phyloP scores from a whole-genome alignment of 208 protist species.

The Kentomonas sorsogonicus region DNA sequence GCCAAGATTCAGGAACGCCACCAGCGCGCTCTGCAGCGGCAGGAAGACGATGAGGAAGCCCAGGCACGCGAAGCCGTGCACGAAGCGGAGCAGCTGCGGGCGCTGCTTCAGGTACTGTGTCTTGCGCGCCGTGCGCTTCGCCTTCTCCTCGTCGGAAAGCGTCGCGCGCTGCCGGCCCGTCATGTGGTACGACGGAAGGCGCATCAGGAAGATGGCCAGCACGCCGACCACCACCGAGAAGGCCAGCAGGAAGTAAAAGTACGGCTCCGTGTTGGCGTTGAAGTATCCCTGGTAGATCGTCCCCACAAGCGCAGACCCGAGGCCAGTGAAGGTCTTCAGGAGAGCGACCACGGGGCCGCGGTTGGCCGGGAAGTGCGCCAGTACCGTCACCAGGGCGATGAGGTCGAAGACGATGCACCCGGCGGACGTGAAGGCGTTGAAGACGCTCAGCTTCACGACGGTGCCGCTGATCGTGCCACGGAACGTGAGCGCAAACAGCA shows the following conservation, averaged over 20 bases:
- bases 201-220: constrained; percentile 25
- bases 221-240: constrained; percentile 15
- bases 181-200: constrained; percentile 53
- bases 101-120: constrained; percentile 52
- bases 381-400: constrained; percentile 26
- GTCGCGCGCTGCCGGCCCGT: constrained; percentile 26
- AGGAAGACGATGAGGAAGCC: constrained; percentile 49
- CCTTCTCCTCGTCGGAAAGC: constrained; percentile 30
- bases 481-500: constrained; percentile 42
- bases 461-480: constrained; percentile 25
- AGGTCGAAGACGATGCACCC: constrained; percentile 26
- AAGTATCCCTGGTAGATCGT: constrained; percentile 31
- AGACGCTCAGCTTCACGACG: constrained; percentile 14
- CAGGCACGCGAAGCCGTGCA: constrained; percentile 41
- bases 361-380: constrained; percentile 46
- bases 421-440: background rate
- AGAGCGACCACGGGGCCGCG: constrained; percentile 38
- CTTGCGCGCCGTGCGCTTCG: constrained; percentile 25
- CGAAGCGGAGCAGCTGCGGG: constrained; percentile 44
- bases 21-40: constrained; percentile 34
- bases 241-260: constrained; percentile 34
- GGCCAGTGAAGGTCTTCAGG: constrained; percentile 57
- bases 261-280: constrained; percentile 9
- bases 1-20: constrained; percentile 31
- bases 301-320: constrained; percentile 34